Base-by-base conservation (phyloP, 2,329 filamentous ascomycete species). In the Alternaria panax region DNA sequence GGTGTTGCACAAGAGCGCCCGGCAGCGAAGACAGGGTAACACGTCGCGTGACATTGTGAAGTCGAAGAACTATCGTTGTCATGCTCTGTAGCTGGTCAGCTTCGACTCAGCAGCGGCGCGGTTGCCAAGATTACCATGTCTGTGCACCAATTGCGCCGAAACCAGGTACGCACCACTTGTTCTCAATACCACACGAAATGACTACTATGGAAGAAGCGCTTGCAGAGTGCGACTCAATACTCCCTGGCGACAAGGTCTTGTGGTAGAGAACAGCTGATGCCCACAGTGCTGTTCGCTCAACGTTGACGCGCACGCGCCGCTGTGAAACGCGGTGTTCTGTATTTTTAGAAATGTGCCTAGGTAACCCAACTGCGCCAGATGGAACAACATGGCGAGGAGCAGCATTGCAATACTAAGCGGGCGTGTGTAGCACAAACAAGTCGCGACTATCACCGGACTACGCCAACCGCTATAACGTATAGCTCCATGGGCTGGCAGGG, bases 31-130 rank as follows among this genome's bases (percentile, higher is more conserved):
- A 54, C 24, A 54, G 27, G 11, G 34, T 42, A 40, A 46, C n/a
- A 54, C 24, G 32, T 54, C 34, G 42, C 32, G 32, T 30, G 32
- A 54, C 32, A 22, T 54, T 30, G 32, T 54, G 42, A 40, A 47
- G 51, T 46, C 11, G n/a, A 40, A 22, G 42, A 54, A 28, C 42
- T 16, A 42, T 54, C 24, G 27, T 54, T 40, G 18, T 54, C 18
- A 42, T 52, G 25, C 24, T 52, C 22, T 40, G 51, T n/a, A 47
- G 53, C 27, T 47, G 45, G 34, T 56, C 36, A 8, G 28, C 45
- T 56, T 50, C 16, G 53, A 56, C 43, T 51, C 36, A n/a, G 20
- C 16, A 56, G 53, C 45, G 34, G 53, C 25, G 36, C 25, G 25
- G 25, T 27, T 27, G 25, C 25, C 25, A 27, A 27, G 25, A 27